Evolutionary conservation across 805 yeast genomes (phyloP).

Genomic region (Kregervanrija pseudodelftensis): DNA sequence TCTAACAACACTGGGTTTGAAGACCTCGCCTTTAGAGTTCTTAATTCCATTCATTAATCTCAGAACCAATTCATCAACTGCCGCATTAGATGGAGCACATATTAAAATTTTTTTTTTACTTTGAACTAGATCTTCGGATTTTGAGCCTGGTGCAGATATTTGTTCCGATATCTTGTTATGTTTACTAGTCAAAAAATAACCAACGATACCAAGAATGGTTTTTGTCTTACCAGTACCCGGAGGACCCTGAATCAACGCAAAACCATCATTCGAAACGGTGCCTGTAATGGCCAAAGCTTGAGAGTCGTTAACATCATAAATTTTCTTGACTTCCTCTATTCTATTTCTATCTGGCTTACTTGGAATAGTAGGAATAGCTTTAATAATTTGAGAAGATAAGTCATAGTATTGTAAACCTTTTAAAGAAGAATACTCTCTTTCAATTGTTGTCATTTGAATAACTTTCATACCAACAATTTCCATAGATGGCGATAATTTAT

Average conservation of each 20-base stretch:
- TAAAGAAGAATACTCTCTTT: slow-evolving; percentile 84
- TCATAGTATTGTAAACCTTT: slow-evolving; percentile 80
- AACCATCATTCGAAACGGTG: slow-evolving; percentile 61
- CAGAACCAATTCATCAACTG: slow-evolving; percentile 89
- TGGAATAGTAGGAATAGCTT: slow-evolving; percentile 54
- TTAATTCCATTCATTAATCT: slow-evolving; percentile 71
- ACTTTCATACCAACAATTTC: slow-evolving; percentile 63
- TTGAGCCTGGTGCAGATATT: slow-evolving; percentile 8
- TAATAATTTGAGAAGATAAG: slow-evolving; percentile 55
- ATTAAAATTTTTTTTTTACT: slow-evolving; percentile 57
- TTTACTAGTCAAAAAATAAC: slow-evolving; percentile 51
- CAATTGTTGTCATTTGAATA: slow-evolving; percentile 85
- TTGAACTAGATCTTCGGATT: slow-evolving; percentile 1
- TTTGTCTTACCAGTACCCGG: slow-evolving; percentile 99
- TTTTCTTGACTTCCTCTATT: slow-evolving; percentile 34
- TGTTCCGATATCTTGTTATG: slow-evolving; percentile 4
- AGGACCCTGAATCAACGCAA: slow-evolving; percentile 93
- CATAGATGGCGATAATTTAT: slow-evolving; percentile 55
- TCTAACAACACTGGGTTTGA: slow-evolving; percentile 68
- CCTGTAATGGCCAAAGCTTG: slow-evolving; percentile 88
- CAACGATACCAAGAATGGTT: slow-evolving; percentile 87
- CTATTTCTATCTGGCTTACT: slow-evolving; percentile 29
- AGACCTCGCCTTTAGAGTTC: slow-evolving; percentile 43
- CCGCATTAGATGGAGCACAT: slow-evolving; percentile 99
- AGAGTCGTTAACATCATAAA: slow-evolving; percentile 68